Conservation (phyloP, 2,329 filamentous ascomycete genomes). For the Aspergillus fijiensis region DNA sequence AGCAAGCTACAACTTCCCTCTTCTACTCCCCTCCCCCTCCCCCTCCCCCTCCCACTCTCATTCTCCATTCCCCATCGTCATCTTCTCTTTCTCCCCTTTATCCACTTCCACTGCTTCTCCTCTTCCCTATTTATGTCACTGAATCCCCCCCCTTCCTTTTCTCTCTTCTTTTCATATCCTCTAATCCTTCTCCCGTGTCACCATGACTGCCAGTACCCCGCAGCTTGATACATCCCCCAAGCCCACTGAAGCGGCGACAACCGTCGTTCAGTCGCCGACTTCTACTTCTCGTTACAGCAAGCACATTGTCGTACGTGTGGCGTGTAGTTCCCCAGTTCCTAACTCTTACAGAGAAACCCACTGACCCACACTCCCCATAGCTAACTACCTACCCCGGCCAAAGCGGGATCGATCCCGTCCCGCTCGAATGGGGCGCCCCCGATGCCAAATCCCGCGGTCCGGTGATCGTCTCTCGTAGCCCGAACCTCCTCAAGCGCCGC, state of each 20-base stretch:
- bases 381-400: slow-evolving; percentile 88
- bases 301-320: slow-evolving; percentile 34
- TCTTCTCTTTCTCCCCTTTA: slow-evolving; percentile 1
- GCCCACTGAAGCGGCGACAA: slow-evolving; percentile 18
- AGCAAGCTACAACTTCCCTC: background rate
- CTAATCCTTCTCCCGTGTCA: background rate
- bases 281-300: slow-evolving; percentile 31
- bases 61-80: background rate
- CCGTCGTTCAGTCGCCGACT: slow-evolving; percentile 19
- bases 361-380: slow-evolving; percentile 19
- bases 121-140: background rate
- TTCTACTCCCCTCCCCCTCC: background rate
- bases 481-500: slow-evolving; percentile 33
- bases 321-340: slow-evolving; percentile 5
- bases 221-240: slow-evolving; percentile 22
- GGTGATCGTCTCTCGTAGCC: slow-evolving; percentile 68
- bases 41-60: background rate
- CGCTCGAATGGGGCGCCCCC: slow-evolving; percentile 80
- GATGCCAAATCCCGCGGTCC: slow-evolving; percentile 77
- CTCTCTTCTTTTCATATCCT: background rate
- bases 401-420: slow-evolving; percentile 87
- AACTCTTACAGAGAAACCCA: slow-evolving; percentile 1
- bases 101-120: background rate
- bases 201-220: slow-evolving; percentile 18
- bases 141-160: slow-evolving; percentile 1